phyloP scores from a whole-genome alignment of 176 grass and related monocot genomes.

The Alopecurus myosuroides region DNA sequence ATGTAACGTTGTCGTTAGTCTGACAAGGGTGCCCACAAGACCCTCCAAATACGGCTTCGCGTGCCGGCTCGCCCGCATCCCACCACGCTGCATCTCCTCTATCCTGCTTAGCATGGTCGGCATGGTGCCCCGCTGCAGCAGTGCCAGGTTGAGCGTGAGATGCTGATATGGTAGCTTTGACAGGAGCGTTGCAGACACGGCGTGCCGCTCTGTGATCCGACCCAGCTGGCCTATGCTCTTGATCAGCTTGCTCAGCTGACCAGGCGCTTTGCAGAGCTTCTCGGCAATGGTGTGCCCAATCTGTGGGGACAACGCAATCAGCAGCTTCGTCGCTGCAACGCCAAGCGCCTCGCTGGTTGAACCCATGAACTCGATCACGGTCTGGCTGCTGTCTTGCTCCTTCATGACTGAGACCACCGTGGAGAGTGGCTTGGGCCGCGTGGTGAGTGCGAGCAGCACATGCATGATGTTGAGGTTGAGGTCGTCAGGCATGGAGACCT shows the following conservation, averaged over 20 bases:
- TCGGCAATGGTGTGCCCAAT: conserved; percentile 80
- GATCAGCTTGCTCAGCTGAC: conserved; percentile 54
- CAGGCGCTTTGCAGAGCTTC: conserved; percentile 57
- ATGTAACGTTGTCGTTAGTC: conserved; percentile 62
- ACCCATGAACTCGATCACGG: conserved; percentile 57
- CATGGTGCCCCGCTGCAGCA: conserved; percentile 43
- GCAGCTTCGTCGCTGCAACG: conserved; percentile 49
- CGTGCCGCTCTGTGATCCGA: conserved; percentile 59
- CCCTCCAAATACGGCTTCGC: conserved; percentile 67
- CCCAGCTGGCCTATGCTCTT: conserved; percentile 38
- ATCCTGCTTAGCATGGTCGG: conserved; percentile 52
- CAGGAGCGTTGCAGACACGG: conserved; percentile 52
- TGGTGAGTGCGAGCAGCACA: conserved; percentile 52
- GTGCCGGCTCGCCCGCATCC: conserved; percentile 44
- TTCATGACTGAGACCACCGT: conserved; percentile 72
- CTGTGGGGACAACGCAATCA: conserved; percentile 43
- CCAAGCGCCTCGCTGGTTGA: conserved; percentile 43
- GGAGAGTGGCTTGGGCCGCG: conserved; percentile 38
- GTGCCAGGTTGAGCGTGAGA: conserved; percentile 55
- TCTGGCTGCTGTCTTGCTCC: conserved; percentile 52
- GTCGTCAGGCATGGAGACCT: conserved; percentile 45
- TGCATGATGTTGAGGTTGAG: conserved; percentile 69
- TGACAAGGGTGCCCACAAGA: conserved; percentile 56
- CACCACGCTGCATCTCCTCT: conserved; percentile 62
- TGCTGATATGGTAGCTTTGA: conserved; percentile 65